Base-by-base conservation (phyloP, 2,329 filamentous ascomycete genomes). In the Chalaropsis thielavioides region DNA sequence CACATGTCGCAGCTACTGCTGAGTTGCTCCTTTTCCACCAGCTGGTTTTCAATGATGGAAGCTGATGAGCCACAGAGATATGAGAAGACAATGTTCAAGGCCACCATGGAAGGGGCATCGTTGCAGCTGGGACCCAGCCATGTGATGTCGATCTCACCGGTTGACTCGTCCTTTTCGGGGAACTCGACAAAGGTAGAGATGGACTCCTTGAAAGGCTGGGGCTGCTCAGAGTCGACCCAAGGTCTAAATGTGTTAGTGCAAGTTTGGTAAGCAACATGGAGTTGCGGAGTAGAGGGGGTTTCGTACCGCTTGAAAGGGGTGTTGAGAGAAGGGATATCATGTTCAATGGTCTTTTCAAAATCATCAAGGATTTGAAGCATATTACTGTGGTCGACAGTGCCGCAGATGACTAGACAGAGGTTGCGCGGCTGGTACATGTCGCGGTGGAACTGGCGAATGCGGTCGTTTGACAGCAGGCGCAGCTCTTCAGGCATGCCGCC, bases 351-450 rank as follows among this genome's bases (percentile, higher is more conserved):
- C 68, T 88, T 85, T 74, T 99, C 94, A 71, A 99, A 99, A 27
- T 85, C 79, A 71, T 96, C 90, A 41, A 99, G 77, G 59, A 95
- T 90, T 40, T 86, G 76, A 24, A 97, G 77, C 66, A 99, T 81
- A 70, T 95, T 81, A 0, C 83, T 77, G 72, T 96, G 89, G 71
- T 96, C 85, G 1, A 95, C 84, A 74, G 96, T 91, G 54, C 94
- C 94, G n/a, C 95, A 87, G 67, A 99, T 85, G 31, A 96, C 83
- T 35, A 99, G 77, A 69, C 92, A 95, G 67, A 99, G 78, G 71
- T 99, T 99, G 73, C 92, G 92, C 2, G 94, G 94, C 73, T 97
- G 92, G 72, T 99, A 99, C 92, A 99, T 97, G 69, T 92, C 89
- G 68, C 86, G 86, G 74, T 99, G 94, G 71, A 97, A 99, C 66